A percentile compares a stretch with the other conserved stretches of the same genome.
phyloP scores from a whole-genome alignment of 805 yeast species.

The Schwanniomyces vanrijiae region DNA sequence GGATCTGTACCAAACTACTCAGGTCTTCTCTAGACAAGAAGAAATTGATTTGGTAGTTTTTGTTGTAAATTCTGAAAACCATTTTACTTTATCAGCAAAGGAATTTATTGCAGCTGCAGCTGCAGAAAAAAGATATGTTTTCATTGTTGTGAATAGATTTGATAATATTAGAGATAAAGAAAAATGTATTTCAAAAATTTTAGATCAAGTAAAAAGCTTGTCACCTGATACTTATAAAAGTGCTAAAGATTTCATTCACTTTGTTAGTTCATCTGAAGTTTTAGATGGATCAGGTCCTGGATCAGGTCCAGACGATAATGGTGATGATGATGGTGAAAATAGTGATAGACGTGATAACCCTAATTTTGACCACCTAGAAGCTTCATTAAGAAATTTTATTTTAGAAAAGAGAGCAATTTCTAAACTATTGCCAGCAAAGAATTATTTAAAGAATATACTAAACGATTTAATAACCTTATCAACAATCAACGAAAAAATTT shows the following conservation, averaged over 20 bases:
- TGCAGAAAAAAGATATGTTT: conserved; percentile 85
- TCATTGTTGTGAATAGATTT: conserved; percentile 90
- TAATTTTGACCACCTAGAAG: conserved; percentile 81
- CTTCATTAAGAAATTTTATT: conserved; percentile 79
- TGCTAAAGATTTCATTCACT: conserved; percentile 89
- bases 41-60: conserved; percentile 95
- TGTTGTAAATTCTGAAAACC: conserved; percentile 95
- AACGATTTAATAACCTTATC: conserved; percentile 64
- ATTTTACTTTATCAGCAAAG: conserved; percentile 88
- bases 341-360: conserved; percentile 45
- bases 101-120: conserved; percentile 92
- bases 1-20: conserved; percentile 92
- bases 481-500: conserved; percentile 57
- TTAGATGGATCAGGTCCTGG: conserved; percentile 33
- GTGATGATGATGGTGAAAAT: conserved; percentile 32
- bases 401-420: conserved; percentile 87
- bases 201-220: conserved; percentile 80
- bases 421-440: conserved; percentile 89
- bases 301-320: conserved; percentile 29
- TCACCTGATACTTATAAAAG: conserved; percentile 92
- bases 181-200: conserved; percentile 71
- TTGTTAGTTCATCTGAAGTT: conserved; percentile 67
- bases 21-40: conserved; percentile 92
- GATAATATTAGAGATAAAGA: conserved; percentile 82
- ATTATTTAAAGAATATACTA: conserved; percentile 70